phyloP scores from a whole-genome alignment of 768 basidiomycete species.

The Fomitopsis serialis region DNA sequence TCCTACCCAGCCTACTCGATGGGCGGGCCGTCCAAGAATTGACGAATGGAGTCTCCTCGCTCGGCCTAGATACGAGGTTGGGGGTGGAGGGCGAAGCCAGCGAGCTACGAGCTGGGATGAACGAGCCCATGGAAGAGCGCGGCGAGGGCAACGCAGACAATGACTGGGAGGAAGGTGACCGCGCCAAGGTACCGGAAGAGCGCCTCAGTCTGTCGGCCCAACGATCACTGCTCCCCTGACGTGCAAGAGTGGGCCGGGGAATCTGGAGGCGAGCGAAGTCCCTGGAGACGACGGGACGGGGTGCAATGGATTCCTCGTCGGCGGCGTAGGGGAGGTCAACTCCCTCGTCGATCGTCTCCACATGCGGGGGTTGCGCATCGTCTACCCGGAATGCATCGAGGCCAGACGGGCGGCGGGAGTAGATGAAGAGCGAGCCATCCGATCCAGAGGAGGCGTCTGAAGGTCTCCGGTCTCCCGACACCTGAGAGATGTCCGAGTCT shows the following conservation, averaged over 20 bases:
- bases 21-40: background rate
- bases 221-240: background rate
- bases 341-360: background rate
- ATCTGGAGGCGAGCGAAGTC: background rate
- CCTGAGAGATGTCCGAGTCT: background rate
- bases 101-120: background rate
- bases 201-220: background rate
- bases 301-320: background rate
- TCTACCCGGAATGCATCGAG: background rate
- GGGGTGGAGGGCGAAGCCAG: background rate
- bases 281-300: background rate
- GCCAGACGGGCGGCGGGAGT: background rate
- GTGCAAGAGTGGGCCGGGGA: background rate
- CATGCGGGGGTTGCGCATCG: background rate
- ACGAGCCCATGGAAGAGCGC: background rate
- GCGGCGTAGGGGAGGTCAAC: background rate
- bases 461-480: too few species aligned
- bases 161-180: background rate
- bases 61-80: background rate
- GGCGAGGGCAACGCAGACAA: background rate
- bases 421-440: background rate
- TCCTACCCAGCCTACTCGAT: constrained; percentile 1
- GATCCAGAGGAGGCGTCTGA: background rate
- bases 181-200: background rate
- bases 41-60: background rate